Evolutionary conservation across 192 early-diverging fungal species (phyloP).

Genomic region (Coemansia sp.): DNA sequence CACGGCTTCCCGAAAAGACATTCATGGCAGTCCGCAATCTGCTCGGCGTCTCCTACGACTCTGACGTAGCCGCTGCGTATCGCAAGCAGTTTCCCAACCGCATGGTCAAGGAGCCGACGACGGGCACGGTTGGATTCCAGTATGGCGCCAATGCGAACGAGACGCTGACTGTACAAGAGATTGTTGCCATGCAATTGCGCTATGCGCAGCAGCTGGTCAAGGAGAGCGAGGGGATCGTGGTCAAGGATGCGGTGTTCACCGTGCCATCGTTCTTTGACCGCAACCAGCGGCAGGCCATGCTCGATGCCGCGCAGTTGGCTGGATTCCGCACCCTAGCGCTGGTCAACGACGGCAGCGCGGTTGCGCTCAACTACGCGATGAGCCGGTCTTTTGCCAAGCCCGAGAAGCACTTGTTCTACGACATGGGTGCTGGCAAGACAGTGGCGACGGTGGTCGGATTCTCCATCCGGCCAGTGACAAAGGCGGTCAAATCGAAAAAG

Average conservation of each 20-base stretch:
- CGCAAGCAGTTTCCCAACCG: constrained; percentile 72
- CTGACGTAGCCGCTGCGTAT: constrained; percentile 67
- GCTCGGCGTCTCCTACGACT: constrained; percentile 76
- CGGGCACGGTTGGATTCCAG: constrained; percentile 70
- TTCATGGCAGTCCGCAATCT: constrained; percentile 84
- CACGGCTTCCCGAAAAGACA: constrained; percentile 66
- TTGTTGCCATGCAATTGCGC: constrained; percentile 91
- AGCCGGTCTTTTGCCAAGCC: constrained; percentile 62
- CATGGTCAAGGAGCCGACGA: constrained; percentile 69
- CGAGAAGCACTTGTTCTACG: constrained; percentile 89
- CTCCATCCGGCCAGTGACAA: constrained; percentile 55
- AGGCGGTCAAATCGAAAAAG: constrained; percentile 57
- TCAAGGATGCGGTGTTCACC: constrained; percentile 89
- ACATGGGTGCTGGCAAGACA: constrained; percentile 96
- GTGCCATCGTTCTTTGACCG: constrained; percentile 92
- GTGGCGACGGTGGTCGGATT: constrained; percentile 86
- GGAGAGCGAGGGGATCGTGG: constrained; percentile 67
- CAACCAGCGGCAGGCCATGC: constrained; percentile 85
- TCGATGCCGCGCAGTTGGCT: constrained; percentile 91
- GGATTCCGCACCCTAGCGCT: constrained; percentile 78
- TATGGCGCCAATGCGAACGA: constrained; percentile 56
- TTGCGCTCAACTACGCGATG: constrained; percentile 92
- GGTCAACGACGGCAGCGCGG: constrained; percentile 94
- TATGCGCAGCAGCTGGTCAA: constrained; percentile 85
- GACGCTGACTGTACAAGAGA: constrained; percentile 76